Percentiles rank a stretch among this genome's conserved stretches.
These are phyloP conservation scores for Alternaria gaisen DNA, from an alignment of 2,329 filamentous ascomycete species.

Conservation along the genomic window DNA sequence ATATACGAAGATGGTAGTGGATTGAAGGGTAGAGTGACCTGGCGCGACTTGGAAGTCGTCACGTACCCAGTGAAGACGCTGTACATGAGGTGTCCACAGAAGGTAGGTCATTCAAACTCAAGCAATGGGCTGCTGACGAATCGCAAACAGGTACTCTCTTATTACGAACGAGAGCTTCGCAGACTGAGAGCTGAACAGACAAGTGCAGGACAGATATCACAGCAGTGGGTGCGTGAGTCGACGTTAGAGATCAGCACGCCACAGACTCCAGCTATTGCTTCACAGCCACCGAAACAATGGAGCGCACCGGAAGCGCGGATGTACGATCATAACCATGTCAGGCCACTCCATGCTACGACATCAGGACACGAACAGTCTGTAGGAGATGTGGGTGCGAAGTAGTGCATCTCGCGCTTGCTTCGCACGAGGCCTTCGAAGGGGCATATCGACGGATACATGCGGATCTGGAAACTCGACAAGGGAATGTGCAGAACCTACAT, in stretches of 20 bases:
- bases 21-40: not conserved
- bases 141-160: not conserved
- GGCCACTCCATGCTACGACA: not conserved
- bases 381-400: not conserved
- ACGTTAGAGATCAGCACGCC: not conserved
- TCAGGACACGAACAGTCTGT: not conserved
- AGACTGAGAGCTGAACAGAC: not conserved
- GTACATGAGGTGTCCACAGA: conserved; percentile 1
- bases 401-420: not conserved
- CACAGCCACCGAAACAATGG: not conserved
- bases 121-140: not conserved
- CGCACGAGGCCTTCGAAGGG: not conserved
- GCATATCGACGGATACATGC: not conserved
- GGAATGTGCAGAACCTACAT: not conserved
- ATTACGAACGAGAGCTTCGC: not conserved
- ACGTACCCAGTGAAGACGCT: not conserved
- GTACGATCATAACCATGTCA: not conserved
- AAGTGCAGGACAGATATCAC: not conserved
- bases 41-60: not conserved
- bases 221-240: not conserved
- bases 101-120: not conserved
- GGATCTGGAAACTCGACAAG: not conserved
- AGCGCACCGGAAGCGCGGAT: not conserved
- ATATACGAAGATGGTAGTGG: not conserved
- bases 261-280: not conserved